Percentiles rank a stretch among this genome's conserved stretches.
Evolutionary conservation across 805 yeast genomes (phyloP).

Genomic region (Metschnikowia bowlesiae): DNA sequence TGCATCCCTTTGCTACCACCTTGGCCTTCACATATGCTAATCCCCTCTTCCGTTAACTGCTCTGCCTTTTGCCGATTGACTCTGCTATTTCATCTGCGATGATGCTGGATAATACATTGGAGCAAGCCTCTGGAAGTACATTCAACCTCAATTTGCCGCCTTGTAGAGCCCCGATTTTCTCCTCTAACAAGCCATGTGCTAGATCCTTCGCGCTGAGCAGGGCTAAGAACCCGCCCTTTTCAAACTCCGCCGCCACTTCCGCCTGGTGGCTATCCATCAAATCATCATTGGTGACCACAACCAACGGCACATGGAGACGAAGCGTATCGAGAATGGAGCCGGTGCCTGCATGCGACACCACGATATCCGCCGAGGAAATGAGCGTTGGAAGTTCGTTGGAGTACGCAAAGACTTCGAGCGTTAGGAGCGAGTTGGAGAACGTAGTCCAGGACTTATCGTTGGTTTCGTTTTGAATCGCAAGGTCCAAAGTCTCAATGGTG

Average conservation of each 20-base stretch:
- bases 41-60: not conserved
- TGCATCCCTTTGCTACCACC: too few relatives aligned
- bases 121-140: conserved; percentile 10
- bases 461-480: conserved; percentile 12
- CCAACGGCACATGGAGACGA: conserved; percentile 49
- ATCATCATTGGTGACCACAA: conserved; percentile 65
- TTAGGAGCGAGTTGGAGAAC: conserved; percentile 9
- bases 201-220: conserved; percentile 7
- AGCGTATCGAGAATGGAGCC: conserved; percentile 85
- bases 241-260: conserved; percentile 16
- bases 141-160: conserved; percentile 7
- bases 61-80: not conserved
- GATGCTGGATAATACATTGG: conserved; percentile 7
- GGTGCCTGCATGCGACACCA: conserved; percentile 87
- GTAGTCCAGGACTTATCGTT: conserved; percentile 16
- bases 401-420: conserved; percentile 26
- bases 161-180: conserved; percentile 6
- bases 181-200: conserved; percentile 5
- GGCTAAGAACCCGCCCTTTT: conserved; percentile 7
- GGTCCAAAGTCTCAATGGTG: conserved; percentile 9
- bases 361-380: conserved; percentile 49
- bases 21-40: too few relatives aligned
- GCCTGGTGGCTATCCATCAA: conserved; percentile 43
- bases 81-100: conserved; percentile 5
- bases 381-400: conserved; percentile 25